A percentile compares a stretch with the other conserved stretches of the same genome.
phyloP scores from a whole-genome alignment of 805 yeast species.

The Teunomyces atbi region DNA sequence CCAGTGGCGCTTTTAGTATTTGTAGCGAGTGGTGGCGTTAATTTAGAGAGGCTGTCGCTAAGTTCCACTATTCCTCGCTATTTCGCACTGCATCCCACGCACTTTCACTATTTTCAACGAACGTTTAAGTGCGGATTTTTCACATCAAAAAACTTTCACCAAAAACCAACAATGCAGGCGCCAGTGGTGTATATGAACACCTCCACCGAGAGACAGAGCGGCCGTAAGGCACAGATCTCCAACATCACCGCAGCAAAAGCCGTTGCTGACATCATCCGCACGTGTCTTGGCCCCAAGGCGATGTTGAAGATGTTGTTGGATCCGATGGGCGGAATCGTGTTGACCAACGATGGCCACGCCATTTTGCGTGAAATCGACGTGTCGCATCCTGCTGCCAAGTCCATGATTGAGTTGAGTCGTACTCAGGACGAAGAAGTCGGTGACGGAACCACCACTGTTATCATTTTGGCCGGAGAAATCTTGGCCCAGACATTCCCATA shows the following conservation, averaged over 20 bases:
- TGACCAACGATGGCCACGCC: slow-evolving; percentile 98
- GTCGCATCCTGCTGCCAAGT: slow-evolving; percentile 98
- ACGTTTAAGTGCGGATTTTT: neutral
- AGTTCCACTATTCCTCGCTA: neutral
- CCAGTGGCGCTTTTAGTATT: neutral
- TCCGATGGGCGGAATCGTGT: slow-evolving; percentile 94
- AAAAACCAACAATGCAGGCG: slow-evolving; percentile 38
- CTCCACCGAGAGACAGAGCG: slow-evolving; percentile 87
- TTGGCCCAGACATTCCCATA: slow-evolving; percentile 93
- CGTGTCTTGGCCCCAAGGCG: slow-evolving; percentile 98
- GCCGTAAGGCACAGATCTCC: slow-evolving; percentile 95
- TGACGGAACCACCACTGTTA: slow-evolving; percentile 97
- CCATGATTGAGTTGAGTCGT: slow-evolving; percentile 94
- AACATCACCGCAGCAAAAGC: slow-evolving; percentile 99
- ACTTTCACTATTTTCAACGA: slow-evolving; percentile 8
- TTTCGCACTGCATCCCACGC: neutral
- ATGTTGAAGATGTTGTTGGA: slow-evolving; percentile 97
- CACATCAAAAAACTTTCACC: slow-evolving; percentile 1
- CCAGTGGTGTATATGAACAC: slow-evolving; percentile 60
- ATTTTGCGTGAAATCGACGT: slow-evolving; percentile 95
- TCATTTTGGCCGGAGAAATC: slow-evolving; percentile 95
- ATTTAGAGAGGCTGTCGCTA: neutral
- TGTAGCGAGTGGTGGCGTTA: neutral
- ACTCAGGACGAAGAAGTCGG: slow-evolving; percentile 99
- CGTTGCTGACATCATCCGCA: slow-evolving; percentile 94